Conservation (phyloP, 495 filamentous ascomycete species). For the Rhizodiscina lignyota region DNA sequence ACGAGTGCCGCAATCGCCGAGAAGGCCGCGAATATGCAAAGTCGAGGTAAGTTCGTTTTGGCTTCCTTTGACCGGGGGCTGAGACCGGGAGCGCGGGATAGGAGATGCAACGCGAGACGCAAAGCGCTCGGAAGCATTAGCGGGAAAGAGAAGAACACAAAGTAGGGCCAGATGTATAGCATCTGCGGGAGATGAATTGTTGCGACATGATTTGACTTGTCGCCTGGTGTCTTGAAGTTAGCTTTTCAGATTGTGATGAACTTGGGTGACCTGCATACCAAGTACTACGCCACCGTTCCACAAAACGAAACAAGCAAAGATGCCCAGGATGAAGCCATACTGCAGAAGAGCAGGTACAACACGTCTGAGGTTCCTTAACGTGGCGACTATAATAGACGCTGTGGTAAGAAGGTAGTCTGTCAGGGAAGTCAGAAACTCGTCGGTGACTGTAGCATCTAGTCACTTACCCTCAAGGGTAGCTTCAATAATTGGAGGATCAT, state of each 20-base stretch:
- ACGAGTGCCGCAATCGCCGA: slow-evolving; percentile 18
- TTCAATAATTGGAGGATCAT: slow-evolving; percentile 36
- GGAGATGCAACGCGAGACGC: slow-evolving; percentile 4
- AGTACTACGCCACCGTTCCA: slow-evolving; percentile 90
- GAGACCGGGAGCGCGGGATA: too few relatives aligned
- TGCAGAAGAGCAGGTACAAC: slow-evolving; percentile 40
- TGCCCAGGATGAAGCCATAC: slow-evolving; percentile 45
- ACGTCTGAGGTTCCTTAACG: slow-evolving; percentile 30
- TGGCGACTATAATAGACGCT: slow-evolving; percentile 43
- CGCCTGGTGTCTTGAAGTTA: slow-evolving; percentile 37
- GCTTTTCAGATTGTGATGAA: not conserved
- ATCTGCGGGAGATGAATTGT: slow-evolving; percentile 82
- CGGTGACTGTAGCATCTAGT: slow-evolving; percentile 1
- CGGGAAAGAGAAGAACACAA: slow-evolving; percentile 77
- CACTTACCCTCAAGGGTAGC: slow-evolving; percentile 28
- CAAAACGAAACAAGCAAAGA: slow-evolving; percentile 58
- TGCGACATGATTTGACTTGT: slow-evolving; percentile 85
- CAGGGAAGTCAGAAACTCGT: not conserved
- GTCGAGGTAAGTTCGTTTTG: slow-evolving; percentile 6
- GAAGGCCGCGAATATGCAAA: not conserved
- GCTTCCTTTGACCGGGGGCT: slow-evolving; percentile 4
- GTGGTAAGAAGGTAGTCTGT: too few relatives aligned
- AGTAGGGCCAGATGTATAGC: slow-evolving; percentile 86
- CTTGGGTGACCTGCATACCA: slow-evolving; percentile 29
- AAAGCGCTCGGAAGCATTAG: slow-evolving; percentile 34